phyloP scores from a whole-genome alignment of 169 alveolate genomes.

The Plasmodium coatneyi region DNA sequence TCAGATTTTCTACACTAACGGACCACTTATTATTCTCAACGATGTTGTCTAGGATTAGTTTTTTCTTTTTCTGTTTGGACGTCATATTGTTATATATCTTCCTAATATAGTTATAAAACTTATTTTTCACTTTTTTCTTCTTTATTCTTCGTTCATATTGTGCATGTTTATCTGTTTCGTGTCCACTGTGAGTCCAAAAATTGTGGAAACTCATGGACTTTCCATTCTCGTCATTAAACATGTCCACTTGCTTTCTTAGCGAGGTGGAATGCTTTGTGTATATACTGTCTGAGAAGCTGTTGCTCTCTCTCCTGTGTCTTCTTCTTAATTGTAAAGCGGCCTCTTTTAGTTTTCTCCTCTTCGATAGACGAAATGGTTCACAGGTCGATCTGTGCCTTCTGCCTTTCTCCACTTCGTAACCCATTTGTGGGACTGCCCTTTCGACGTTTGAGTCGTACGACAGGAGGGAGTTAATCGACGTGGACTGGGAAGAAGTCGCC shows the following conservation, averaged over 20 bases:
- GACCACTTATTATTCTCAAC: constrained; percentile 41
- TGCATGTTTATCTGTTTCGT: not conserved
- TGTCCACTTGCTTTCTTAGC: not conserved
- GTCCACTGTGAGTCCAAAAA: not conserved
- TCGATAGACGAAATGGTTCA: not conserved
- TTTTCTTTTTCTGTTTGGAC: constrained; percentile 12
- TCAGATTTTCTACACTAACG: constrained; percentile 30
- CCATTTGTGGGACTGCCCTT: not conserved
- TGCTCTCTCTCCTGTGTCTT: not conserved
- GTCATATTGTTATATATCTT: constrained; percentile 30
- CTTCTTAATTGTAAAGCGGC: not conserved
- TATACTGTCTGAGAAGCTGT: constrained; percentile 35
- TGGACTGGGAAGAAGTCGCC: not conserved
- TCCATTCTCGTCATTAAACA: not conserved
- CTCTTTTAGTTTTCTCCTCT: not conserved
- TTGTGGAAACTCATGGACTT: not conserved
- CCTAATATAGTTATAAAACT: constrained; percentile 43
- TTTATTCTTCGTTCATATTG: not conserved
- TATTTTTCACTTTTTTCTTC: constrained; percentile 16
- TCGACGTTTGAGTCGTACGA: constrained; percentile 7
- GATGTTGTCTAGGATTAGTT: constrained; percentile 24
- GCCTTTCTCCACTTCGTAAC: not conserved
- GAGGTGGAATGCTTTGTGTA: constrained; percentile 14
- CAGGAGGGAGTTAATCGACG: not conserved
- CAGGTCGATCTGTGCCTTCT: constrained; percentile 7